phyloP scores from a whole-genome alignment of 495 filamentous ascomycete species.

The Penicillium turbatum region DNA sequence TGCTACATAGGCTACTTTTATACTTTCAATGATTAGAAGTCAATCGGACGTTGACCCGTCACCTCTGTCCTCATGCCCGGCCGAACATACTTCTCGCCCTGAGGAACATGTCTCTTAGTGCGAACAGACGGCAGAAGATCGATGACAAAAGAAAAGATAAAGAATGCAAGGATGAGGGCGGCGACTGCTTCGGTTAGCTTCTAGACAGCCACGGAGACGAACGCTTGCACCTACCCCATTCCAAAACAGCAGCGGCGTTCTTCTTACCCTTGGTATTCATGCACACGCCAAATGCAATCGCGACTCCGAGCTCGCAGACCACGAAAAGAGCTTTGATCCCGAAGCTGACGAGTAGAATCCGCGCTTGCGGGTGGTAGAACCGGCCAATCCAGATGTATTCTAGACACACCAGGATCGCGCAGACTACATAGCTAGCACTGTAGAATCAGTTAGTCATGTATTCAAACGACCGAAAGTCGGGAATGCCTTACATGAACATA shows the following conservation, averaged over 20 bases:
- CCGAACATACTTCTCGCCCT: conserved; percentile 19
- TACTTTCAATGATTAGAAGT: not conserved
- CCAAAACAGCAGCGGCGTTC: conserved; percentile 51
- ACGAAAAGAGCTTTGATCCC: conserved; percentile 74
- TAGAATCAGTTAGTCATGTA: not conserved
- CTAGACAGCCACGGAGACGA: not conserved
- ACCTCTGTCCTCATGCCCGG: not conserved
- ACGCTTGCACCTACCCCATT: conserved; percentile 49
- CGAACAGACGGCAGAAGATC: conserved; percentile 70
- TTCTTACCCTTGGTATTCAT: conserved; percentile 25
- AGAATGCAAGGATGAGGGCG: conserved; percentile 75
- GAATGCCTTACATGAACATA: conserved; percentile 61
- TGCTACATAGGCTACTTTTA: not conserved
- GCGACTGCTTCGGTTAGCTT: conserved; percentile 42
- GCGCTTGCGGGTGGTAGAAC: conserved; percentile 54
- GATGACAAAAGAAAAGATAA: conserved; percentile 72
- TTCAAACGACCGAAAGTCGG: not conserved
- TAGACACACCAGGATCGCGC: conserved; percentile 69
- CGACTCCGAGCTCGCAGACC: conserved; percentile 63
- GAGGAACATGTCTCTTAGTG: conserved; percentile 41
- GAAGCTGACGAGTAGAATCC: conserved; percentile 65
- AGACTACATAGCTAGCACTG: conserved; percentile 52
- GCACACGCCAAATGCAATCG: conserved; percentile 48
- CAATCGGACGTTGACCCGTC: not conserved
- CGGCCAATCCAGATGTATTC: conserved; percentile 73